These are phyloP conservation scores for Ochromonas danica DNA, from an alignment of 108 stramenopile genomes.

Conservation along the genomic window DNA sequence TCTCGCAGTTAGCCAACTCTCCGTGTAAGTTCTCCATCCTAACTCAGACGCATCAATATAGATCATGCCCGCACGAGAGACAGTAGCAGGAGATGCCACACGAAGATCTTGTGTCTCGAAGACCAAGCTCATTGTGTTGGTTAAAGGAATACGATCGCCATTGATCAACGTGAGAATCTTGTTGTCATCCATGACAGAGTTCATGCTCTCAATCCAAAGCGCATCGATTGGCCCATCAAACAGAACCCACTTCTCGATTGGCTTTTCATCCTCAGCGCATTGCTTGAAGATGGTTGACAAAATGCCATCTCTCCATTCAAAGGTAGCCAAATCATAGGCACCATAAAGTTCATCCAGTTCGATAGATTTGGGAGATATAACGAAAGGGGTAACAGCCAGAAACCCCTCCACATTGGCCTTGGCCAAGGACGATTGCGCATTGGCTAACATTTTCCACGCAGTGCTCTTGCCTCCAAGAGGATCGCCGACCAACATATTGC, in stretches of 20 bases:
- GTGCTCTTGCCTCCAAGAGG: conserved; percentile 63
- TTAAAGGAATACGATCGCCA: conserved; percentile 66
- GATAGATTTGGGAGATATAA: conserved; percentile 50
- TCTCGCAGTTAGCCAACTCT: conserved; percentile 49
- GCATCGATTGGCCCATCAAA: conserved; percentile 70
- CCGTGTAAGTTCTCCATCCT: conserved; percentile 57
- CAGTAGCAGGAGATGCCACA: conserved; percentile 67
- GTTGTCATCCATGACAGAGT: conserved; percentile 73
- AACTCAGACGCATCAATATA: conserved; percentile 62
- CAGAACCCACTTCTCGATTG: conserved; percentile 66
- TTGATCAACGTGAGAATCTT: conserved; percentile 73
- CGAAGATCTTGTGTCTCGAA: conserved; percentile 67
- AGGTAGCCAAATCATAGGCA: conserved; percentile 63
- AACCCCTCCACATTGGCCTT: conserved; percentile 31
- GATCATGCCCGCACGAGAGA: conserved; percentile 70
- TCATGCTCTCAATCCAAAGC: conserved; percentile 70
- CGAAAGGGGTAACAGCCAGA: not conserved
- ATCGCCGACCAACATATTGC: conserved; percentile 70
- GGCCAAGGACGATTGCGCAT: conserved; percentile 55
- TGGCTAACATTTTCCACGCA: conserved; percentile 61
- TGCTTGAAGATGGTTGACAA: conserved; percentile 64
- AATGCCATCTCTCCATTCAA: conserved; percentile 69
- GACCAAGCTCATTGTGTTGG: conserved; percentile 60
- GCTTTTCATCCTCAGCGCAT: conserved; percentile 59
- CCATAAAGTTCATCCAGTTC: conserved; percentile 67